phyloP scores from a whole-genome alignment of 2,329 filamentous ascomycete genomes.

The Microdochium bolleyi region DNA sequence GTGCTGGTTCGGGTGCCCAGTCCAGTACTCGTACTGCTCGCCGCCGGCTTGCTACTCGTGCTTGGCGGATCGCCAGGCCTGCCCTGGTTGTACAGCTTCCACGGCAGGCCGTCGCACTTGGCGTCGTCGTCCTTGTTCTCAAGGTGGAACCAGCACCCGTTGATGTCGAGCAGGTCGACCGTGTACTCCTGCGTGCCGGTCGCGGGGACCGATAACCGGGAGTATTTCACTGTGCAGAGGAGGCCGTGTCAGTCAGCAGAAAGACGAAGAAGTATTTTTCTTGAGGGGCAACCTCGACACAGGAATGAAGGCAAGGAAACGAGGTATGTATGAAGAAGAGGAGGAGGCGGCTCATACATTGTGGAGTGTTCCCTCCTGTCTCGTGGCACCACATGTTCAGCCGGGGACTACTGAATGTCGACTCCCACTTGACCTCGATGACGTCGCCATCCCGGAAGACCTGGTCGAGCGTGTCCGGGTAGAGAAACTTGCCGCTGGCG shows the following conservation, averaged over 20 bases:
- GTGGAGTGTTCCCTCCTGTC: background rate
- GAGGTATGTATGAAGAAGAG: background rate
- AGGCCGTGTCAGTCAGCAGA: background rate
- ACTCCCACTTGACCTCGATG: background rate
- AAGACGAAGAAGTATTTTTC: background rate
- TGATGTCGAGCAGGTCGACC: background rate
- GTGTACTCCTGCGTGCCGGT: background rate
- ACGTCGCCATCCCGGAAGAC: background rate
- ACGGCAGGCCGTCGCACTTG: background rate
- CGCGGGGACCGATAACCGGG: background rate
- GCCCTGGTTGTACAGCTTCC: background rate
- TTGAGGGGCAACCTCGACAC: background rate
- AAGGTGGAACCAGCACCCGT: background rate
- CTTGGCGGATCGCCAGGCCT: background rate
- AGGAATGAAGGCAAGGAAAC: background rate
- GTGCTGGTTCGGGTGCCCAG: too few species aligned
- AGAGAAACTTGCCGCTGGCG: background rate
- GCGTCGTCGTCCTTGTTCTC: background rate
- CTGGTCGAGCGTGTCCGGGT: background rate
- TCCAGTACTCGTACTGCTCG: too few species aligned
- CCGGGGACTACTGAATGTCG: background rate
- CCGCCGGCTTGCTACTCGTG: background rate
- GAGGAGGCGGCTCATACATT: background rate
- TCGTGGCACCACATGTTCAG: background rate
- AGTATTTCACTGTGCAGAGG: background rate